A percentile compares a stretch with the other conserved stretches of the same genome.
phyloP scores from a whole-genome alignment of 805 yeast genomes.

The Teunomyces panamensis region DNA sequence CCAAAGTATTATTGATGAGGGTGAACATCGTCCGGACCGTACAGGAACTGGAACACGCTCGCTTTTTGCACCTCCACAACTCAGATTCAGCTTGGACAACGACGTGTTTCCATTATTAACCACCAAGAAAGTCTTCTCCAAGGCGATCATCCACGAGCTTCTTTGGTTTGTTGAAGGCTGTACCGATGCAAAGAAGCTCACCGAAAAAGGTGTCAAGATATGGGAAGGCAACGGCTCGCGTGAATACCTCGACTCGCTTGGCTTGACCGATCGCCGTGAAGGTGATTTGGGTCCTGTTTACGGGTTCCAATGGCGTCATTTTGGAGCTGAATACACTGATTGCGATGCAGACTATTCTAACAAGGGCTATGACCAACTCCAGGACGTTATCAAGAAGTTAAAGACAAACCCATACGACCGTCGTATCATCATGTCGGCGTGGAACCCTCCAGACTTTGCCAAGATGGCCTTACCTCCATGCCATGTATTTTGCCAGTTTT shows the following conservation, averaged over 20 bases:
- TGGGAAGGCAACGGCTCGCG: conserved; percentile 99
- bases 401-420: conserved; percentile 92
- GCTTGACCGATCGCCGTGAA: conserved; percentile 74
- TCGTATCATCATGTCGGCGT: conserved; percentile 90
- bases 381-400: conserved; percentile 72
- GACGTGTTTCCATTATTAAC: conserved; percentile 85
- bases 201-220: conserved; percentile 86
- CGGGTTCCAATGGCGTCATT: conserved; percentile 99
- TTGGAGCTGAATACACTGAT: conserved; percentile 88
- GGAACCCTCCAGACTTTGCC: conserved; percentile 96
- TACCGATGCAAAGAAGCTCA: conserved; percentile 78
- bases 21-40: conserved; percentile 91
- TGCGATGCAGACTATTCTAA: conserved; percentile 86
- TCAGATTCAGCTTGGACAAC: conserved; percentile 72
- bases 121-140: conserved; percentile 86
- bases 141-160: conserved; percentile 84
- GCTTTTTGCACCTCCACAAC: conserved; percentile 93
- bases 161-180: conserved; percentile 91
- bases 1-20: conserved; percentile 68
- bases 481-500: conserved; percentile 94
- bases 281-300: conserved; percentile 98
- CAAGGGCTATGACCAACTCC: conserved; percentile 87
- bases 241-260: conserved; percentile 81
- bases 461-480: conserved; percentile 99
- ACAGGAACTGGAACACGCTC: conserved; percentile 96